phyloP scores from a whole-genome alignment of 2,329 filamentous ascomycete genomes.

The Aureobasidium namibiae region DNA sequence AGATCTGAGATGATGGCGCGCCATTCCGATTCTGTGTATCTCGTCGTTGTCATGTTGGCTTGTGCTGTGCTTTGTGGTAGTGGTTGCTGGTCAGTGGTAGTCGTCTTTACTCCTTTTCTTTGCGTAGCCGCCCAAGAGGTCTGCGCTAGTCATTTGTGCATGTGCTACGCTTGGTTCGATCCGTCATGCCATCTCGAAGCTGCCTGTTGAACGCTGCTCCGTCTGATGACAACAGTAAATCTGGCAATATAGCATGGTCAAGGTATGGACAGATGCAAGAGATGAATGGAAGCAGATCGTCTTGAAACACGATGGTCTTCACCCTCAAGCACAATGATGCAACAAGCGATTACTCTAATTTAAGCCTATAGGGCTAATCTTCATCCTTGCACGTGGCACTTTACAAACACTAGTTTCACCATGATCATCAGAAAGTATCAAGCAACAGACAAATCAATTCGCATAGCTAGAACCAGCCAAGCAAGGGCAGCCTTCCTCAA shows the following conservation, averaged over 20 bases:
- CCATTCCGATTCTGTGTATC: constrained; percentile 40
- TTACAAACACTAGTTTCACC: neutral
- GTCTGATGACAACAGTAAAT: neutral
- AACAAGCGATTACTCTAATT: neutral
- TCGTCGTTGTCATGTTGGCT: constrained; percentile 28
- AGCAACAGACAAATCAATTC: constrained; percentile 11
- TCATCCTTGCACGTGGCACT: neutral
- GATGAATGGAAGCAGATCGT: neutral
- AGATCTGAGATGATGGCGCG: constrained; percentile 32
- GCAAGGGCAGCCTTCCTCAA: constrained; percentile 41
- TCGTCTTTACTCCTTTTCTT: neutral
- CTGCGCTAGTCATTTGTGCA: constrained; percentile 6
- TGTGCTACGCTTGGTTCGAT: neutral
- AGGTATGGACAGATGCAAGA: neutral
- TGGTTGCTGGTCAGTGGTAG: neutral
- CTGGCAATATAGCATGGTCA: neutral
- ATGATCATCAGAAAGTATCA: neutral
- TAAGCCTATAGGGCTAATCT: neutral
- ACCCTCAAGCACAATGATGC: constrained; percentile 2
- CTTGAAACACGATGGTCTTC: neutral
- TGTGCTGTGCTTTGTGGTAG: neutral
- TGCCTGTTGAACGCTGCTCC: neutral
- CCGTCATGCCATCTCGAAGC: neutral
- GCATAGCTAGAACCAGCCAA: constrained; percentile 18
- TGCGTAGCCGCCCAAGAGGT: neutral